phyloP scores from a whole-genome alignment of 805 yeast genomes.

The Starmera pachycereana region DNA sequence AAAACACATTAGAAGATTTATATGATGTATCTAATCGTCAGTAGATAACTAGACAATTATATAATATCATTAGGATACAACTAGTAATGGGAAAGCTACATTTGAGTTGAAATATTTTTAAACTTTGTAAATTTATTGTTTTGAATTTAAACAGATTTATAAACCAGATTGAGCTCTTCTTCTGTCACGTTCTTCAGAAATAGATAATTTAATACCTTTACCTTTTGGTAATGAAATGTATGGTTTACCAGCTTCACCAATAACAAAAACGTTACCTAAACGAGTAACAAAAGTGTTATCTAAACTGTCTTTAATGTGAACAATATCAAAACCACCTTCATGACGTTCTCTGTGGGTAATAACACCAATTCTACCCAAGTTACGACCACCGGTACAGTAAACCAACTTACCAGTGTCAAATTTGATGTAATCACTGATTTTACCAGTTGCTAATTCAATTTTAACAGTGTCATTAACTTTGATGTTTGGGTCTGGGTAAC shows the following conservation, averaged over 20 bases:
- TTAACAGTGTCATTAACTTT: constrained; percentile 97
- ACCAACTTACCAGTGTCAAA: constrained; percentile 89
- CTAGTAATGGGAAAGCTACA: too few species aligned
- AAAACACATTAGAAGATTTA: too few species aligned
- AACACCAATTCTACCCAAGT: constrained; percentile 96
- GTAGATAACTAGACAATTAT: too few species aligned
- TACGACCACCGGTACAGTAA: constrained; percentile 96
- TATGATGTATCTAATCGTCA: too few species aligned
- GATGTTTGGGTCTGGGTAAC: constrained; percentile 98
- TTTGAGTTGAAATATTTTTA: too few species aligned
- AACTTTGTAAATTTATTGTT: too few species aligned
- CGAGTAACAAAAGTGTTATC: constrained; percentile 96
- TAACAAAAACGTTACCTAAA: constrained; percentile 72
- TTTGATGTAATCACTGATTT: constrained; percentile 80
- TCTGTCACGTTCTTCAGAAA: constrained; percentile 97
- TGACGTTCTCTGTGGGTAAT: constrained; percentile 94
- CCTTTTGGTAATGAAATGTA: constrained; percentile 95
- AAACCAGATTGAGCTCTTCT: constrained; percentile 64
- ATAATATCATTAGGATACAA: too few species aligned
- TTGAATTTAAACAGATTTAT: constrained; percentile 5
- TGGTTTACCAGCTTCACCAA: constrained; percentile 95
- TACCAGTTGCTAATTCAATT: constrained; percentile 93
- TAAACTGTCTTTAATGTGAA: constrained; percentile 89
- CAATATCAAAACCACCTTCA: constrained; percentile 97
- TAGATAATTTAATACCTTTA: constrained; percentile 94